Conservation (phyloP, 2,329 filamentous ascomycete genomes). For the Talaromyces sp. region DNA sequence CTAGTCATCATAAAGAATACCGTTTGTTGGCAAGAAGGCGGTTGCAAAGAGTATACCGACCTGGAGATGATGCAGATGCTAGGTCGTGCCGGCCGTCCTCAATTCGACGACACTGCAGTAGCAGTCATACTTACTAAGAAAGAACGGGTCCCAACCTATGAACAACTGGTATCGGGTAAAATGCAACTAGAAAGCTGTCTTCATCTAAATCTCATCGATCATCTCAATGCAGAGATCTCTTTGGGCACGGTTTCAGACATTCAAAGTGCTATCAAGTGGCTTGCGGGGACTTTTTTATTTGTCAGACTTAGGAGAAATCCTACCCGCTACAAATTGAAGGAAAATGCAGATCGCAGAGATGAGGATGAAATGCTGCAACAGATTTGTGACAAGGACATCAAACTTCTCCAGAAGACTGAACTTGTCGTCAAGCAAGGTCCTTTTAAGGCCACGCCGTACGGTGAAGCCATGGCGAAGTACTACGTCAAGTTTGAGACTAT, state of each 20-base stretch:
- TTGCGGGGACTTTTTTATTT: constrained; percentile 72
- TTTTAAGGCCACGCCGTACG: constrained; percentile 67
- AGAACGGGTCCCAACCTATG: constrained; percentile 64
- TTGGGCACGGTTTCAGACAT: constrained; percentile 67
- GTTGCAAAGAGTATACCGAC: constrained; percentile 70
- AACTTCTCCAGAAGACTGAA: constrained; percentile 57
- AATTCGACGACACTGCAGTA: constrained; percentile 72
- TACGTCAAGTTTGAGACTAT: constrained; percentile 79
- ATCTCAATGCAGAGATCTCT: constrained; percentile 79
- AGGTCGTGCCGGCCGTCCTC: constrained; percentile 75
- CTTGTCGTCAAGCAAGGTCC: constrained; percentile 52
- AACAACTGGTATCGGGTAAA: constrained; percentile 69
- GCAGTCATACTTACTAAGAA: constrained; percentile 75
- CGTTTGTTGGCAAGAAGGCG: constrained; percentile 58
- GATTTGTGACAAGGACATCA: constrained; percentile 68
- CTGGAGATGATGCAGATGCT: constrained; percentile 90
- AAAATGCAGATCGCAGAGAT: constrained; percentile 47
- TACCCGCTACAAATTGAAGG: constrained; percentile 63
- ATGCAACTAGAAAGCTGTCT: constrained; percentile 74
- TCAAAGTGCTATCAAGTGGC: constrained; percentile 67
- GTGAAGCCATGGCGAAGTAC: constrained; percentile 77
- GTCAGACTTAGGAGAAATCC: constrained; percentile 71
- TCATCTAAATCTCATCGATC: constrained; percentile 75
- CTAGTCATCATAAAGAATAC: constrained; percentile 82
- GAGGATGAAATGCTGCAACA: constrained; percentile 64